Conservation (phyloP, 495 filamentous ascomycete genomes). For the Aspergillus ellipticus region DNA sequence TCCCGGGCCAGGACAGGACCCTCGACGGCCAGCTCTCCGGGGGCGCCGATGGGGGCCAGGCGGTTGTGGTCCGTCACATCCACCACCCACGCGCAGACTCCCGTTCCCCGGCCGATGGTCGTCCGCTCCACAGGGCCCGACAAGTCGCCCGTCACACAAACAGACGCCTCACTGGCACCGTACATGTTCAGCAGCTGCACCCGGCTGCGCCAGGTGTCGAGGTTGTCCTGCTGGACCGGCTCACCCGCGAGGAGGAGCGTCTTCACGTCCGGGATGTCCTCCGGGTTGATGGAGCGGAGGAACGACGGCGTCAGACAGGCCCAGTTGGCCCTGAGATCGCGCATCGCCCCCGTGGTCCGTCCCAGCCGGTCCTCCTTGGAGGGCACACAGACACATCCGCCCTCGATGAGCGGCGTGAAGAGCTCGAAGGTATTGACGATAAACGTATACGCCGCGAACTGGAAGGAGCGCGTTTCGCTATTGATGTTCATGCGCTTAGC, state of each 20-base stretch:
- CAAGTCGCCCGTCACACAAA: slow-evolving; percentile 4
- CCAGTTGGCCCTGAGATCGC: slow-evolving; percentile 21
- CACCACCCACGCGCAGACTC: slow-evolving; percentile 34
- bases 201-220: slow-evolving; percentile 15
- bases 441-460: slow-evolving; percentile 45
- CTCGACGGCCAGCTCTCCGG: slow-evolving; percentile 46
- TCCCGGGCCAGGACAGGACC: slow-evolving; percentile 37
- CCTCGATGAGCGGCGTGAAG: slow-evolving; percentile 25
- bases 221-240: slow-evolving; percentile 5
- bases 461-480: slow-evolving; percentile 45
- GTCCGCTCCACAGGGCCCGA: slow-evolving; percentile 25
- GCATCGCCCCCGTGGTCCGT: slow-evolving; percentile 18
- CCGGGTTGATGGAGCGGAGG: slow-evolving; percentile 26
- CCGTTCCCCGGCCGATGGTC: slow-evolving; percentile 18
- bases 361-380: slow-evolving; percentile 25
- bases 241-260: slow-evolving; percentile 24
- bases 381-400: slow-evolving; percentile 34
- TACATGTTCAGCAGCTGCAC: slow-evolving; percentile 27
- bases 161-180: slow-evolving; percentile 37
- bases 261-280: slow-evolving; percentile 27
- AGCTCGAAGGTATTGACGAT: slow-evolving; percentile 29
- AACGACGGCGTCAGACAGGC: slow-evolving; percentile 29
- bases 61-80: slow-evolving; percentile 30
- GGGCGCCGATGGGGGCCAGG: slow-evolving; percentile 36
- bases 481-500: slow-evolving; percentile 27